Conservation (phyloP, 495 filamentous ascomycete species). For the Hyaloscypha variabilis region DNA sequence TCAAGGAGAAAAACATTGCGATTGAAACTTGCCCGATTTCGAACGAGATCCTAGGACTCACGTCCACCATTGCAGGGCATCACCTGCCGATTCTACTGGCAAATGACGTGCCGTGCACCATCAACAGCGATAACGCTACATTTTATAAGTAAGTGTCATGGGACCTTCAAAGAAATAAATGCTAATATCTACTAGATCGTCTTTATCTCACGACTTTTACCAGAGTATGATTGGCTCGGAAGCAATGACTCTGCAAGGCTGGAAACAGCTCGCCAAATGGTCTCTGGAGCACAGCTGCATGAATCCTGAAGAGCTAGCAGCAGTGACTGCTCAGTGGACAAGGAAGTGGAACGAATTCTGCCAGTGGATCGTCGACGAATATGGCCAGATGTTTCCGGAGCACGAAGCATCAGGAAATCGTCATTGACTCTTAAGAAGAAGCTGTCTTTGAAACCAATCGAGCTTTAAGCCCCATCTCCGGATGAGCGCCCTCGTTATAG, state of each 20-base stretch:
- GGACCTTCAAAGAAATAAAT: not conserved
- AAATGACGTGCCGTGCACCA: conserved; percentile 53
- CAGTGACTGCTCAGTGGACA: conserved; percentile 43
- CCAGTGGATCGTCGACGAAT: conserved; percentile 35
- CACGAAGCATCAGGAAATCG: conserved; percentile 13
- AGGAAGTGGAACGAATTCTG: conserved; percentile 48
- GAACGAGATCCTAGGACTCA: conserved; percentile 73
- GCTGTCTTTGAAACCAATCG: not conserved
- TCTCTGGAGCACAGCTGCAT: conserved; percentile 56
- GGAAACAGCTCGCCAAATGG: conserved; percentile 56
- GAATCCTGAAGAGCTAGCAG: conserved; percentile 34
- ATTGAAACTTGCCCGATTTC: conserved; percentile 90
- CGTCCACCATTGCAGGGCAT: conserved; percentile 47
- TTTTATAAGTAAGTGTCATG: conserved; percentile 47
- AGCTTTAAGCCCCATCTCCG: not conserved
- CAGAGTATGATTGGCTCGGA: conserved; percentile 54
- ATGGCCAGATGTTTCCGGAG: conserved; percentile 18
- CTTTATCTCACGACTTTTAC: conserved; percentile 59
- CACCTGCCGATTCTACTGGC: conserved; percentile 52
- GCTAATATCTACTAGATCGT: conserved; percentile 41
- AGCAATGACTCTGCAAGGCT: conserved; percentile 53
- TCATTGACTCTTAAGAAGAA: conserved; percentile 19
- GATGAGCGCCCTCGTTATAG: not conserved
- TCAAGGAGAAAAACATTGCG: conserved; percentile 80
- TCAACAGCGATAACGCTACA: conserved; percentile 58